Percentiles rank a stretch among this genome's conserved stretches.
Conservation (phyloP, 129 eudicot species). For the Ambrosia artemisiifolia region DNA sequence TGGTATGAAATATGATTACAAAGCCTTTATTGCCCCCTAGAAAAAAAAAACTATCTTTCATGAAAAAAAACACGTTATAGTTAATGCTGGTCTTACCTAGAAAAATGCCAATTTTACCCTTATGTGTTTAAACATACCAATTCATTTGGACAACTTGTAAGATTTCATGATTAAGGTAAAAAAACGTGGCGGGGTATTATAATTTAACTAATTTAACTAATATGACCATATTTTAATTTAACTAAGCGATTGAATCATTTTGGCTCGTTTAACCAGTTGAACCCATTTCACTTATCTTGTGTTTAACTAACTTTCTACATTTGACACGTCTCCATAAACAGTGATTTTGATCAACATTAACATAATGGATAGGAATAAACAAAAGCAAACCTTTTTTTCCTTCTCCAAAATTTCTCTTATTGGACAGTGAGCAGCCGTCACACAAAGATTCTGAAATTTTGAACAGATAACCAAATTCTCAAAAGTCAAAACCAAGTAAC, state of each 20-base stretch:
- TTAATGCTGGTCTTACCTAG: neutral
- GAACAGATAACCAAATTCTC: neutral
- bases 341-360: neutral
- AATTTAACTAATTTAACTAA: neutral
- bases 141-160: neutral
- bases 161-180: neutral
- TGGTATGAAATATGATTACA: neutral
- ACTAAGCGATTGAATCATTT: neutral
- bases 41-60: neutral
- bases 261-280: neutral
- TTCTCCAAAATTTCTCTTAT: slow-evolving; percentile 84
- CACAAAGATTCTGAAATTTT: slow-evolving; percentile 73
- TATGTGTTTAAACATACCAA: no score
- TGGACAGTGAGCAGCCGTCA: slow-evolving; percentile 94
- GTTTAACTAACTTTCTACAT: neutral
- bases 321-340: neutral
- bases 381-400: slow-evolving; percentile 67
- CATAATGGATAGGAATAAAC: neutral
- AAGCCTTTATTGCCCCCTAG: neutral
- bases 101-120: neutral
- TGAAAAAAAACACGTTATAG: neutral
- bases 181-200: neutral
- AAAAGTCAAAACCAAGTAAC: neutral
- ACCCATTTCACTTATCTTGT: neutral
- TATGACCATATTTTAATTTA: neutral